phyloP scores from a whole-genome alignment of 2,329 filamentous ascomycete species.

The Fusarium incarnatum region DNA sequence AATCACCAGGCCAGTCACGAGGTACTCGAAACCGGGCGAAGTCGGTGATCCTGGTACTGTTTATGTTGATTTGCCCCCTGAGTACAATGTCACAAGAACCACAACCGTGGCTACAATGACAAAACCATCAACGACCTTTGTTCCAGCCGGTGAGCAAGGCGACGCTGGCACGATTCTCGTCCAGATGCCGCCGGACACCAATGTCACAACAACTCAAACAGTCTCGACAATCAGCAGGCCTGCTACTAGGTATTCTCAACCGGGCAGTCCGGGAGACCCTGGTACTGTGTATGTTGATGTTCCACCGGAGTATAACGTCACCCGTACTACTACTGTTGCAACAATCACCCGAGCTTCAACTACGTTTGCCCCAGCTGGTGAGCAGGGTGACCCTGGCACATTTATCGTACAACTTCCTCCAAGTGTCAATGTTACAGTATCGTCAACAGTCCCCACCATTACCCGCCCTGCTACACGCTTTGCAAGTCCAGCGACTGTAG shows the following conservation, averaged over 20 bases:
- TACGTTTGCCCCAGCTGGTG: constrained; percentile 10
- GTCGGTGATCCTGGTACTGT: constrained; percentile 19
- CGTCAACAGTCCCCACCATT: constrained; percentile 12
- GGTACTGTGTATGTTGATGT: constrained; percentile 16
- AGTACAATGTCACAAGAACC: constrained; percentile 17
- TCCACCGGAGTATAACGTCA: constrained; percentile 25
- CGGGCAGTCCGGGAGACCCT: constrained; percentile 8
- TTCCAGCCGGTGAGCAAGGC: constrained; percentile 14
- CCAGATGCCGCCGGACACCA: constrained; percentile 16
- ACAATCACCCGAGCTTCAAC: constrained; percentile 17
- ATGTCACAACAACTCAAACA: constrained; percentile 22
- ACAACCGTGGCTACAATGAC: constrained; percentile 14
- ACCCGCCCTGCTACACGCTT: constrained; percentile 13
- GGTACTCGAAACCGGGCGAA: constrained; percentile 6
- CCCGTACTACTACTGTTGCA: constrained; percentile 4
- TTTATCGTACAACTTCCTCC: constrained; percentile 17
- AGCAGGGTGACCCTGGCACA: constrained; percentile 21
- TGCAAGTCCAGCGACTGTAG: not conserved
- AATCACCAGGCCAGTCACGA: constrained; percentile 11
- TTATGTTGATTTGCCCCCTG: constrained; percentile 18
- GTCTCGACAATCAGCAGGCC: constrained; percentile 15
- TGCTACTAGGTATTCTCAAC: constrained; percentile 1
- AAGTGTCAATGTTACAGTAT: constrained; percentile 5
- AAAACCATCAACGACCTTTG: constrained; percentile 7
- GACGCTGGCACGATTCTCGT: constrained; percentile 23